A percentile compares a stretch with the other conserved stretches of the same genome.
phyloP scores from a whole-genome alignment of 228 moss, liverwort and hornwort species.

The Sphagnum fallax region DNA sequence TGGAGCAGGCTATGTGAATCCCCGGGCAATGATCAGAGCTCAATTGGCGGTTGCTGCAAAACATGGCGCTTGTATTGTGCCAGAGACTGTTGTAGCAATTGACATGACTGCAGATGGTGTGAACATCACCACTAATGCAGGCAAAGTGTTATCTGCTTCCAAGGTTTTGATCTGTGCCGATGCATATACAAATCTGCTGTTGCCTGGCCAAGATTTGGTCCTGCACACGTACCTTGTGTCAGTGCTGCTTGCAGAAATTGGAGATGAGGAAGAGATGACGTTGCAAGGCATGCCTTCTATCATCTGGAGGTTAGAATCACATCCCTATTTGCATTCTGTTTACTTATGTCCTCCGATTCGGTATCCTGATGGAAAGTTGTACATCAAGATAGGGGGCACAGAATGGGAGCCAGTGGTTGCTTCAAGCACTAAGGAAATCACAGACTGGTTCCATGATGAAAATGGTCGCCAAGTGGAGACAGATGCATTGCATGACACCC shows the following conservation, averaged over 20 bases:
- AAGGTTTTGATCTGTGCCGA: constrained; percentile 67
- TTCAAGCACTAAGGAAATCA: constrained; percentile 45
- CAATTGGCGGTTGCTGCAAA: constrained; percentile 60
- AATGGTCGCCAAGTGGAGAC: constrained; percentile 38
- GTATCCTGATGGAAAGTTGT: constrained; percentile 69
- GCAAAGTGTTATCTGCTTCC: constrained; percentile 29
- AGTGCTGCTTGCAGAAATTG: constrained; percentile 61
- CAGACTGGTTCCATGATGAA: constrained; percentile 62
- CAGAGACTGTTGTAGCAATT: constrained; percentile 63
- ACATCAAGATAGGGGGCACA: constrained; percentile 66
- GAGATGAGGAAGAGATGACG: constrained; percentile 35
- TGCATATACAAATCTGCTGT: constrained; percentile 61
- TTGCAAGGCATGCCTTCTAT: constrained; percentile 71
- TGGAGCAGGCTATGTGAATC: constrained; percentile 74
- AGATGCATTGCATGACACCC: constrained; percentile 26
- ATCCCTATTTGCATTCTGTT: constrained; percentile 48
- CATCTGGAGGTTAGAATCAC: constrained; percentile 60
- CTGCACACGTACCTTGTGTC: constrained; percentile 42
- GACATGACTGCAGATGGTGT: constrained; percentile 32
- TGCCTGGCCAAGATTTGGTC: constrained; percentile 32
- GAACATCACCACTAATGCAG: constrained; percentile 46
- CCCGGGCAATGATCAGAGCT: constrained; percentile 63
- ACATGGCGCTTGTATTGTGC: constrained; percentile 49
- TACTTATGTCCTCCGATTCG: constrained; percentile 76
- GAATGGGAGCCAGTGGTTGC: constrained; percentile 16